phyloP scores from a whole-genome alignment of 2,329 filamentous ascomycete species.

The Arthrobotrys musiformis region DNA sequence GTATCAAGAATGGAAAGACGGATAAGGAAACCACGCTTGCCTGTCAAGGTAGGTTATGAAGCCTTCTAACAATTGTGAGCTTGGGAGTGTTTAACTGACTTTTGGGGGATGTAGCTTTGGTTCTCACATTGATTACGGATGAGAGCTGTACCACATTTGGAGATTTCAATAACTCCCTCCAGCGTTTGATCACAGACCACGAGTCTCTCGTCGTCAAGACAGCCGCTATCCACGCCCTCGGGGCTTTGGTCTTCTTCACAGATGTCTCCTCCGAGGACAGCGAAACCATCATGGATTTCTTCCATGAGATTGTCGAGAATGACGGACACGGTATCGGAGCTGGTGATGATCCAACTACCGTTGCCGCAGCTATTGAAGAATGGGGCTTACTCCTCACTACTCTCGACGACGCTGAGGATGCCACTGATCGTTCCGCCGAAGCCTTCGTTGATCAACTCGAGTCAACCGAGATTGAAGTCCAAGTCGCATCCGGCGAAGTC shows the following conservation, averaged over 20 bases:
- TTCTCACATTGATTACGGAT: constrained; percentile 75
- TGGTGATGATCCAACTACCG: constrained; percentile 75
- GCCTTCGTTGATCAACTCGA: constrained; percentile 87
- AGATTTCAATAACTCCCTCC: constrained; percentile 69
- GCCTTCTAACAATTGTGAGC: neutral
- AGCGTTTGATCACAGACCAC: constrained; percentile 74
- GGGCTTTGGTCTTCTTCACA: constrained; percentile 78
- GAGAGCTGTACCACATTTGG: constrained; percentile 75
- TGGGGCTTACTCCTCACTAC: constrained; percentile 85
- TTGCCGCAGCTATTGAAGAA: constrained; percentile 78
- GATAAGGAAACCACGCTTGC: constrained; percentile 76
- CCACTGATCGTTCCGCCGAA: constrained; percentile 78
- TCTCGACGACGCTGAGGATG: constrained; percentile 77
- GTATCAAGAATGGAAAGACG: constrained; percentile 75
- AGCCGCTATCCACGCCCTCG: constrained; percentile 77
- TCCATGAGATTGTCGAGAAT: constrained; percentile 80
- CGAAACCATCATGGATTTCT: constrained; percentile 77
- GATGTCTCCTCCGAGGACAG: constrained; percentile 76
- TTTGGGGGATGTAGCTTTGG: constrained; percentile 67
- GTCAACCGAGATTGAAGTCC: constrained; percentile 76
- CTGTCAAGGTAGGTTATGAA: constrained; percentile 68
- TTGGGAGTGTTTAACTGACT: neutral
- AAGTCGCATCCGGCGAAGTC: constrained; percentile 80
- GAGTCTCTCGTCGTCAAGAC: constrained; percentile 73
- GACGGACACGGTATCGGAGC: constrained; percentile 80